Percentiles rank a stretch among this genome's conserved stretches.
Conservation (phyloP, 768 basidiomycete genomes). For the Amanita jacksonii region DNA sequence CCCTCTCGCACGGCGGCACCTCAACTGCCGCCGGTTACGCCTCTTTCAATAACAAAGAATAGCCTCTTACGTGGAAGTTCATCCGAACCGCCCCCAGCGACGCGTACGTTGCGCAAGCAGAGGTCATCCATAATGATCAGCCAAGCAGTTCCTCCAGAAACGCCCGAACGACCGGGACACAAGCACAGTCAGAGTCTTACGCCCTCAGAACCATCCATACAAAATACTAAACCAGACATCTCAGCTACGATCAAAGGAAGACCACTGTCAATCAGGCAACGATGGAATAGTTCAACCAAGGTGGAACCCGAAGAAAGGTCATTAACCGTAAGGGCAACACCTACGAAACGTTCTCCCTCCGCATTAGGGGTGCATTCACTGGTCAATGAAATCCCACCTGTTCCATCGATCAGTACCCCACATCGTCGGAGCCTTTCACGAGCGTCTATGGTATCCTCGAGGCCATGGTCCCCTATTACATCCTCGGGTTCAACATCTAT, state of each 20-base stretch:
- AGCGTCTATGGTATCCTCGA: constrained; percentile 66
- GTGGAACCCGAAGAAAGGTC: constrained; percentile 46
- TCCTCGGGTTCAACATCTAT: constrained; percentile 64
- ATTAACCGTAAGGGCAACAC: constrained; percentile 36
- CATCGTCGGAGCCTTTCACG: constrained; percentile 62
- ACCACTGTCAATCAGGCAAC: constrained; percentile 28
- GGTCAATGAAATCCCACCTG: constrained; percentile 30
- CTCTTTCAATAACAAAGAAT: constrained; percentile 37
- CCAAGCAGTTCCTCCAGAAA: constrained; percentile 33
- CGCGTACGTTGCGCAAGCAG: constrained; percentile 36
- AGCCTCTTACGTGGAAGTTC: constrained; percentile 32
- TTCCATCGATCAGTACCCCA: constrained; percentile 37
- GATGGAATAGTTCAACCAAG: constrained; percentile 79
- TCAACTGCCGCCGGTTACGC: constrained; percentile 32
- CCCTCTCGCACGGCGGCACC: constrained; percentile 26
- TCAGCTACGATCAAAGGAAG: constrained; percentile 31
- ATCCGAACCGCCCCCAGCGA: constrained; percentile 41
- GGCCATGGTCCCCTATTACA: constrained; percentile 72
- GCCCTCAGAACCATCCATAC: constrained; percentile 53
- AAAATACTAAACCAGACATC: constrained; percentile 27
- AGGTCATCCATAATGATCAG: constrained; percentile 47
- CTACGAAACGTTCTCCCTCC: constrained; percentile 44
- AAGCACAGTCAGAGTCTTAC: constrained; percentile 66
- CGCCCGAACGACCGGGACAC: constrained; percentile 52
- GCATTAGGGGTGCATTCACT: constrained; percentile 29